Evolutionary conservation across 108 stramenopile species (phyloP).

Genomic region (Aurantiochytrium sp.): DNA sequence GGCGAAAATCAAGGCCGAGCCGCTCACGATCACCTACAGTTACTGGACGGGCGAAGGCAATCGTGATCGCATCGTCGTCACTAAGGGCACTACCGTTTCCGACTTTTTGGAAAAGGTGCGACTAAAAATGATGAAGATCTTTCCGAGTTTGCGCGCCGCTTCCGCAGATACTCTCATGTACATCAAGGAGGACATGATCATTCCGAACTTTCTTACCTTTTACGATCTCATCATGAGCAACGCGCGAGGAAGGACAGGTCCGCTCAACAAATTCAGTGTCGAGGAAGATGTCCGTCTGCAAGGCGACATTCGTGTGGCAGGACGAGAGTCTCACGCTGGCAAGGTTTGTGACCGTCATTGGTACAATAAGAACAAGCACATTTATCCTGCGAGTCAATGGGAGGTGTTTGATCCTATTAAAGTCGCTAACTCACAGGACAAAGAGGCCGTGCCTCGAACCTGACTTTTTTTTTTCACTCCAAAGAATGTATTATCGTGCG

Average conservation of each 20-base stretch:
- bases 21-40: conserved; percentile 78
- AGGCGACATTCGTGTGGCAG: conserved; percentile 76
- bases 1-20: conserved; percentile 64
- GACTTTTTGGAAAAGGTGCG: conserved; percentile 77
- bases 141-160: conserved; percentile 65
- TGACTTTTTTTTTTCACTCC: too few relatives aligned
- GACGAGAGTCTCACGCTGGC: conserved; percentile 75
- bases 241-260: conserved; percentile 88
- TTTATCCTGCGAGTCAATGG: conserved; percentile 94
- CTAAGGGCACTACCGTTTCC: conserved; percentile 77
- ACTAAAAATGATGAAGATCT: conserved; percentile 66
- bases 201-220: conserved; percentile 87
- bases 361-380: conserved; percentile 96
- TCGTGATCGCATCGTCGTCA: conserved; percentile 58
- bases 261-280: conserved; percentile 90
- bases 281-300: conserved; percentile 79
- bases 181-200: conserved; percentile 97
- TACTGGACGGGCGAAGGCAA: conserved; percentile 97
- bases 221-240: conserved; percentile 91
- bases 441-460: not conserved
- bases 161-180: conserved; percentile 78
- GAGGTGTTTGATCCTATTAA: conserved; percentile 77
- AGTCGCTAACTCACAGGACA: not conserved
- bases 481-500: too few relatives aligned
- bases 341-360: conserved; percentile 86